Evolutionary conservation across 202 grass and related monocot species (phyloP), one percentile per base, ranked within the genome.

Genomic region (Panicum hallii): DNA sequence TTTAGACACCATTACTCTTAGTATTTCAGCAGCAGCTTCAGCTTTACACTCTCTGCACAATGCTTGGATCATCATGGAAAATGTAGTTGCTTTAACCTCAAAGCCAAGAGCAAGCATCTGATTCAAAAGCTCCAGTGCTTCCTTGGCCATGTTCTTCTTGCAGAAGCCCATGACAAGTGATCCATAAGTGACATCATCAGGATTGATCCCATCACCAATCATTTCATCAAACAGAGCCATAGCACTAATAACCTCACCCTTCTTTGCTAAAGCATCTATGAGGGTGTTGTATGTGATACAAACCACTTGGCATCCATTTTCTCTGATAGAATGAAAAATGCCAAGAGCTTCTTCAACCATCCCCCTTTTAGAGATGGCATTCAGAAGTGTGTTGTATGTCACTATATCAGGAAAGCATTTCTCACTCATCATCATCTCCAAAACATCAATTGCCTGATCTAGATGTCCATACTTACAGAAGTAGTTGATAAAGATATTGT

Each of bases 401-500:
- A 94, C 85, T 81, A 90, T 94, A 91, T 94, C 92, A 45, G 92
- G 92, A 45, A 41, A 87, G 54, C 90, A 92, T 81, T 85, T 89
- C 55, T 82, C 76, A 2, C 19, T 86, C 53, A 91, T 79, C 90
- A 94, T 94, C 65, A 79, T 83, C 63, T 86, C 84, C 52, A 94
- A 63, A 79, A 94, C 75, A 94, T 90, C 90, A 65, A 94, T 90
- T 53, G 92, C 92, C 61, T 89, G 85, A 81, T 88, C 85, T 11
- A 94, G 72, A 81, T 88, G 77, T 70, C 88, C 90, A 77, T 84
- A 84, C 54, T 90, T 94, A 74, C 92, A 92, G 15, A 92, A 84
- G 79, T 87, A 90, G 76, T 94, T 92, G 79, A 94, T 94, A 70
- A 94, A 94, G 14, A 94, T 88, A 86, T 94, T 94, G 84, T 94